Conservation (phyloP, 2,329 filamentous ascomycete species). For the Dothidotthia symphoricarpi region DNA sequence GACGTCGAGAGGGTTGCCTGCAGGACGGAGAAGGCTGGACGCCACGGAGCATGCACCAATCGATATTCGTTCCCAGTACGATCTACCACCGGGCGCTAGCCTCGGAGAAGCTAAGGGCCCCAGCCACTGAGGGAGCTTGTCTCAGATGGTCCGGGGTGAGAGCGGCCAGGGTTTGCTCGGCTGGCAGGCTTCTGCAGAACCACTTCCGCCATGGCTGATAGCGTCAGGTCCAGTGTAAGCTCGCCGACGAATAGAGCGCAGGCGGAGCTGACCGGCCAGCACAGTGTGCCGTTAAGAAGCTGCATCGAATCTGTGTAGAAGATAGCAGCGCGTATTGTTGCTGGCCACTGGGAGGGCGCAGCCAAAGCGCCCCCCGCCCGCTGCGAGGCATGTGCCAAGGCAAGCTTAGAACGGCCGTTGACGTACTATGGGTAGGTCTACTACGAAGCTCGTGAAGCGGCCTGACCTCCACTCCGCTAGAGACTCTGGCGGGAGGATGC, state of each 20-base stretch:
- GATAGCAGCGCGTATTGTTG: conserved; percentile 25
- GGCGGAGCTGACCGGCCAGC: conserved; percentile 34
- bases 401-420: conserved; percentile 3
- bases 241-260: conserved; percentile 22
- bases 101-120: conserved; percentile 30
- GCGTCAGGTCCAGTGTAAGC: conserved; percentile 24
- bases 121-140: conserved; percentile 31
- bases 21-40: conserved; percentile 39
- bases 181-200: conserved; percentile 24
- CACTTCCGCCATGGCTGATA: conserved; percentile 24
- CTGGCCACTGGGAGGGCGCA: conserved; percentile 18
- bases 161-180: conserved; percentile 27
- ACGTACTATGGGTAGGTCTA: too few relatives aligned
- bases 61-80: conserved; percentile 14
- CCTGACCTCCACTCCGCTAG: neutral
- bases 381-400: conserved; percentile 26
- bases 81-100: conserved; percentile 38
- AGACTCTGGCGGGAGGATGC: conserved; percentile 5
- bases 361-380: conserved; percentile 19
- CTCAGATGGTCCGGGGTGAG: conserved; percentile 13
- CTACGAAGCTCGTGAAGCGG: too few relatives aligned
- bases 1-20: conserved; percentile 26
- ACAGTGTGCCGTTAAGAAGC: conserved; percentile 26
- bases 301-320: conserved; percentile 42
- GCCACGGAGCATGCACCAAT: conserved; percentile 33